Evolutionary conservation across 2,329 filamentous ascomycete genomes (phyloP).

Genomic region (Blastomyces gilchristii): DNA sequence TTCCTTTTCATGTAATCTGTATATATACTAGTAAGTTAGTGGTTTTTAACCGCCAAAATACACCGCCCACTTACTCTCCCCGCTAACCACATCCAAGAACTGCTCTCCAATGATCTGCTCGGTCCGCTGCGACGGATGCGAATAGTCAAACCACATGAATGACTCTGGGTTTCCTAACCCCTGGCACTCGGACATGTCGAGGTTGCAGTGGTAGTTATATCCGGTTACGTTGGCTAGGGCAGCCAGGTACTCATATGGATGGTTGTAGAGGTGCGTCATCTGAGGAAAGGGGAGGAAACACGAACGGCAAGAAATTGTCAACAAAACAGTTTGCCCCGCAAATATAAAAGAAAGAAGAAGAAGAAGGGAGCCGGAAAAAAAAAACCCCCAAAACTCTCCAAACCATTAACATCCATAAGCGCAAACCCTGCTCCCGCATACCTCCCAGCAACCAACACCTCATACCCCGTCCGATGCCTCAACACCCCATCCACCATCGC

Average conservation of each 20-base stretch:
- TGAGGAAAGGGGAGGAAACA: slow-evolving; percentile 20
- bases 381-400: slow-evolving; percentile 32
- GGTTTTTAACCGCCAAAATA: slow-evolving; percentile 14
- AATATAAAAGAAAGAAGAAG: slow-evolving; percentile 2
- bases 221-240: slow-evolving; percentile 53
- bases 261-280: slow-evolving; percentile 54
- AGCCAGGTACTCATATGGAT: slow-evolving; percentile 51
- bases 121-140: slow-evolving; percentile 60
- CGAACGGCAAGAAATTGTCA: neutral
- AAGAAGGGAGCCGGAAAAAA: no score
- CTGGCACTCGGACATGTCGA: slow-evolving; percentile 32
- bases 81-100: slow-evolving; percentile 47
- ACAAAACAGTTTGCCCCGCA: neutral
- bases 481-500: slow-evolving; percentile 43
- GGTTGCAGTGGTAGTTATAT: slow-evolving; percentile 46
- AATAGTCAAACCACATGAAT: slow-evolving; percentile 63
- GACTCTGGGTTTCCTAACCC: slow-evolving; percentile 42
- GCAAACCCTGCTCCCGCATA: slow-evolving; percentile 49
- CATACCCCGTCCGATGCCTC: slow-evolving; percentile 39
- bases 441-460: slow-evolving; percentile 26
- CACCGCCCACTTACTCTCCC: slow-evolving; percentile 27
- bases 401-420: slow-evolving; percentile 55
- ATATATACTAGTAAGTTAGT: neutral
- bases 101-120: slow-evolving; percentile 47
- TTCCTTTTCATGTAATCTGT: no score